These are phyloP conservation scores for Endothia cerciana DNA, from an alignment of 2,329 filamentous ascomycete species.

Conservation along the genomic window DNA sequence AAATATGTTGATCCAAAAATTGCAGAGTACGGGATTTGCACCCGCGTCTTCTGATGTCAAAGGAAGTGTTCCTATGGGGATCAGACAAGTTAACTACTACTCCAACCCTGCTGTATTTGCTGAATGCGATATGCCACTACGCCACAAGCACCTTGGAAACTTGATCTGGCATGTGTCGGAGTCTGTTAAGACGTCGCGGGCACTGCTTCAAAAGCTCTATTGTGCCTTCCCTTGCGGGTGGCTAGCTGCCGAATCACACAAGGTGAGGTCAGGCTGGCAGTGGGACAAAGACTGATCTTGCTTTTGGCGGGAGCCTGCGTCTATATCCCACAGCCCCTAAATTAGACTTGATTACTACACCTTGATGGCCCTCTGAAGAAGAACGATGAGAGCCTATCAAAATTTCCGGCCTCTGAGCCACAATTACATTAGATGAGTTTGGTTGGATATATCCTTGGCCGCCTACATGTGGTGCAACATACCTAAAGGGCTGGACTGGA, in stretches of 20 bases:
- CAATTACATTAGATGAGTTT: neutral
- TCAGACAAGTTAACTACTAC: slow-evolving; percentile 30
- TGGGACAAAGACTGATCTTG: neutral
- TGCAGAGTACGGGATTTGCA: slow-evolving; percentile 35
- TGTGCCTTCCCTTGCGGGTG: neutral
- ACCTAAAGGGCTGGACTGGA: neutral
- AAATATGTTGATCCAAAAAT: slow-evolving; percentile 15
- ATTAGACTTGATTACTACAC: neutral
- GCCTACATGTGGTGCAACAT: neutral
- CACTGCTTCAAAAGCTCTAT: neutral
- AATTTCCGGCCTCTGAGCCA: neutral
- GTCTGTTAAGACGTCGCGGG: neutral
- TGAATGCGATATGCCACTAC: neutral
- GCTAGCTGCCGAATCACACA: neutral
- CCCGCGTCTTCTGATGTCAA: slow-evolving; percentile 30
- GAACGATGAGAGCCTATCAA: neutral
- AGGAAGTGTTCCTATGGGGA: slow-evolving; percentile 21
- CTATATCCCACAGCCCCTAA: neutral
- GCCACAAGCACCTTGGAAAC: neutral
- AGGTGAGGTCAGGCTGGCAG: too few relatives aligned
- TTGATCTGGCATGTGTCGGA: neutral
- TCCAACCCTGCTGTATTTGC: slow-evolving; percentile 17
- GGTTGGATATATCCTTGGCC: neutral
- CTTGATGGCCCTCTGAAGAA: neutral
- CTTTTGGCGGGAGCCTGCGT: neutral